These are phyloP conservation scores for Coemansia asiatica DNA, from an alignment of 192 early-diverging fungal species.

Conservation along the genomic window DNA sequence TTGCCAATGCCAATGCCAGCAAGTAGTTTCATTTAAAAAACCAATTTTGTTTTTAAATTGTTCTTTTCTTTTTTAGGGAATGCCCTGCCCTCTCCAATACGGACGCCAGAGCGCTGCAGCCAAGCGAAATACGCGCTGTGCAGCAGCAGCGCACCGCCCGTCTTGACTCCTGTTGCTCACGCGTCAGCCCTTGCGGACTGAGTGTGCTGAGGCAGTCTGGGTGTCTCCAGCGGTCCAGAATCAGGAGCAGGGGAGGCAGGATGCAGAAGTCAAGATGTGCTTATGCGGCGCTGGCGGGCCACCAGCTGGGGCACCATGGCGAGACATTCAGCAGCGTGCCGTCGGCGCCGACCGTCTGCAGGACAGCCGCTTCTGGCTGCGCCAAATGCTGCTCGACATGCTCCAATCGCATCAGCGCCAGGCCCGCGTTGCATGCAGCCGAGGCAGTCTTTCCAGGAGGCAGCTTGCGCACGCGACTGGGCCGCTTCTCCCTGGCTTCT, in stretches of 20 bases:
- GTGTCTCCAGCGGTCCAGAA: no score
- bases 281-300: conserved; percentile 19
- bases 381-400: conserved; percentile 45
- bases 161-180: neutral
- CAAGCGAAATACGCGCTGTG: neutral
- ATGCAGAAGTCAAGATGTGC: neutral
- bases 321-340: conserved; percentile 23
- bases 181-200: no score
- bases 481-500: neutral
- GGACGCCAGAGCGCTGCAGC: neutral
- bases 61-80: neutral
- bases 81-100: neutral
- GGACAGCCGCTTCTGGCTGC: conserved; percentile 5
- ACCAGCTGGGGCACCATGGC: conserved; percentile 50
- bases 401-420: conserved; percentile 86
- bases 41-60: neutral
- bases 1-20: neutral
- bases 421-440: conserved; percentile 73
- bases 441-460: conserved; percentile 69
- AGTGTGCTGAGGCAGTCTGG: no score
- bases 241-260: neutral
- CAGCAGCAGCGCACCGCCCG: neutral
- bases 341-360: conserved; percentile 24
- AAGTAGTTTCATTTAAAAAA: neutral
- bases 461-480: conserved; percentile 33